Percentiles rank a stretch among this genome's conserved stretches.
Conservation (phyloP, 2,329 filamentous ascomycete genomes). For the Colletotrichum aenigma region DNA sequence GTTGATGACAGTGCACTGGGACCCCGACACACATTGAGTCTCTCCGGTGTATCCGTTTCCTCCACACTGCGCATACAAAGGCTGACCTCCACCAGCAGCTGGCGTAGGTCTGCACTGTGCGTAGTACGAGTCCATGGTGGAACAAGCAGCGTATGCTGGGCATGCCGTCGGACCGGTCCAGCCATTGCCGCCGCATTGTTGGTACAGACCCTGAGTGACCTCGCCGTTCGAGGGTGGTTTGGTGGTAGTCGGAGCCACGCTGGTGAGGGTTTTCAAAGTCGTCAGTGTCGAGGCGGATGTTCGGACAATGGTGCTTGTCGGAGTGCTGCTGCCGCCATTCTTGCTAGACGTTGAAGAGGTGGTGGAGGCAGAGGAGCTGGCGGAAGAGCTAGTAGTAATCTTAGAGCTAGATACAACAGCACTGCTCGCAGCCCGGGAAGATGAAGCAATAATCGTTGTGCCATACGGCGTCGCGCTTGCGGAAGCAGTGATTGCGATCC, state of each 20-base stretch:
- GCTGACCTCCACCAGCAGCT: neutral
- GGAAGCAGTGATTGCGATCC: constrained; percentile 19
- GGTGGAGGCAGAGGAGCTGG: neutral
- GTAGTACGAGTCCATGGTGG: neutral
- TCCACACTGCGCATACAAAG: constrained; percentile 4
- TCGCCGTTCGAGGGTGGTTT: neutral
- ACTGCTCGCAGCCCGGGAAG: neutral
- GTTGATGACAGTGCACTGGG: neutral
- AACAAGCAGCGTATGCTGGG: neutral
- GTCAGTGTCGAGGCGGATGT: neutral
- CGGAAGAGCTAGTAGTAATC: no score
- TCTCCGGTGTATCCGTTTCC: neutral
- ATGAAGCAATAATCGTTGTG: neutral
- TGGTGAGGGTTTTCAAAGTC: neutral
- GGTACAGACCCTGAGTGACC: neutral
- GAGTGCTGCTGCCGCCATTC: neutral
- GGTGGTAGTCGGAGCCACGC: neutral
- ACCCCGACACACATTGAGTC: neutral
- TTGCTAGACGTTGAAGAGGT: neutral
- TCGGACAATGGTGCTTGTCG: neutral
- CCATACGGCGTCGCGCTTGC: constrained; percentile 20
- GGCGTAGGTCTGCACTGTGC: constrained; percentile 1
- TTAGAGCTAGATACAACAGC: neutral
- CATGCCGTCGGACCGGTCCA: constrained; percentile 3
- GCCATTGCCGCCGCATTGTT: neutral